phyloP scores from a whole-genome alignment of 2,329 filamentous ascomycete species.

The Aspergillus transmontanensis region DNA sequence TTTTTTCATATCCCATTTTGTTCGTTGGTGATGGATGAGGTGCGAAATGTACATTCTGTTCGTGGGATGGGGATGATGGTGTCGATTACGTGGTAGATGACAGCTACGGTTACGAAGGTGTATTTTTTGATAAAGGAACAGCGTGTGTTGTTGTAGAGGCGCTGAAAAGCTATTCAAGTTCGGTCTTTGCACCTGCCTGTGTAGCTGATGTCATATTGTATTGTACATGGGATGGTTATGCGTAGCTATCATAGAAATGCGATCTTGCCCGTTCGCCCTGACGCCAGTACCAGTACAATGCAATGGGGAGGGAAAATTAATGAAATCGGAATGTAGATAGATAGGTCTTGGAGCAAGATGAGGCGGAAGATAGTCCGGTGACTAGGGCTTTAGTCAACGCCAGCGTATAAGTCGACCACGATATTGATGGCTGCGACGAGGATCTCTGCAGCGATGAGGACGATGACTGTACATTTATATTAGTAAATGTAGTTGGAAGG shows the following conservation, averaged over 20 bases:
- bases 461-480: slow-evolving; percentile 66
- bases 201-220: slow-evolving; percentile 2
- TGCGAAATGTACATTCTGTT: not conserved
- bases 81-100: not conserved
- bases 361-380: not conserved
- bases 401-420: slow-evolving; percentile 85
- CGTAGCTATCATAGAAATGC: slow-evolving; percentile 5
- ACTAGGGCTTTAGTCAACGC: slow-evolving; percentile 51
- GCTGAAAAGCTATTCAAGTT: not conserved
- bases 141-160: not conserved
- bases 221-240: slow-evolving; percentile 6
- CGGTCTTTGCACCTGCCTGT: not conserved
- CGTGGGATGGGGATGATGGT: not conserved
- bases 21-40: not conserved
- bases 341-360: not conserved
- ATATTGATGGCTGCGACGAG: slow-evolving; percentile 92
- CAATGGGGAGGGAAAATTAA: slow-evolving; percentile 6
- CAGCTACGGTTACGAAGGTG: not conserved
- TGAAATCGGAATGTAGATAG: slow-evolving; percentile 2
- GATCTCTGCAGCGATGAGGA: slow-evolving; percentile 94
- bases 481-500: slow-evolving; percentile 14
- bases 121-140: not conserved
- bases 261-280: slow-evolving; percentile 1
- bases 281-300: slow-evolving; percentile 19
- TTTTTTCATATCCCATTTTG: slow-evolving; percentile 10